Percentiles rank a stretch among this genome's conserved stretches.
These are phyloP conservation scores for Talaromyces amestolkiae DNA, from an alignment of 2,329 filamentous ascomycete genomes.

Conservation along the genomic window DNA sequence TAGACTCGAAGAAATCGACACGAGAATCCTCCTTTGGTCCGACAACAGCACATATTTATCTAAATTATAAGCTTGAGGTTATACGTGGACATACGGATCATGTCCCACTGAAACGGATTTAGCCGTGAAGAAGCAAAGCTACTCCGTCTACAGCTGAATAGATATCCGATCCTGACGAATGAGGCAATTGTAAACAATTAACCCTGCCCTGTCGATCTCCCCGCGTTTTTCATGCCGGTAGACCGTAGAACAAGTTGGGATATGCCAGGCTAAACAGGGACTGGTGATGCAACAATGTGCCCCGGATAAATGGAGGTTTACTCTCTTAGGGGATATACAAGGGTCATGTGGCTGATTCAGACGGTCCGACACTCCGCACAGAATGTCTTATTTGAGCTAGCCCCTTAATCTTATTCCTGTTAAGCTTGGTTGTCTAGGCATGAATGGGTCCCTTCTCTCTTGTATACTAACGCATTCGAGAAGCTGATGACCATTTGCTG, in stretches of 20 bases:
- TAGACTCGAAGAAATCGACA: background rate
- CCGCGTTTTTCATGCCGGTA: conserved; percentile 10
- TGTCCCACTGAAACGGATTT: background rate
- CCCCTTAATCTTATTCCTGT: background rate
- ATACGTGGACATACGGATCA: background rate
- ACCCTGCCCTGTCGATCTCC: conserved; percentile 2
- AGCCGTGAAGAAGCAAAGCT: background rate
- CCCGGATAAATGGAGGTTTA: conserved; percentile 7
- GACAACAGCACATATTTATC: background rate
- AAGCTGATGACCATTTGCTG: no score
- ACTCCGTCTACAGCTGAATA: background rate
- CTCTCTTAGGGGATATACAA: background rate
- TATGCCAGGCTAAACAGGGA: conserved; percentile 5
- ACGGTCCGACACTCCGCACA: conserved; percentile 7
- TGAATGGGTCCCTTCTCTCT: background rate
- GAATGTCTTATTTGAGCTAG: background rate
- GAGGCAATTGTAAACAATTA: background rate
- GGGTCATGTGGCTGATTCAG: background rate
- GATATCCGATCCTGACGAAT: background rate
- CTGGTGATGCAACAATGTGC: background rate
- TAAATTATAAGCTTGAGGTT: background rate
- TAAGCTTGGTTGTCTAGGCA: background rate
- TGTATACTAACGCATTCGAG: background rate
- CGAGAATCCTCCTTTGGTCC: background rate
- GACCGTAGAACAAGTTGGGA: background rate